These are phyloP conservation scores for Neobulgaria alba DNA, from an alignment of 2,329 filamentous ascomycete species.

Conservation along the genomic window DNA sequence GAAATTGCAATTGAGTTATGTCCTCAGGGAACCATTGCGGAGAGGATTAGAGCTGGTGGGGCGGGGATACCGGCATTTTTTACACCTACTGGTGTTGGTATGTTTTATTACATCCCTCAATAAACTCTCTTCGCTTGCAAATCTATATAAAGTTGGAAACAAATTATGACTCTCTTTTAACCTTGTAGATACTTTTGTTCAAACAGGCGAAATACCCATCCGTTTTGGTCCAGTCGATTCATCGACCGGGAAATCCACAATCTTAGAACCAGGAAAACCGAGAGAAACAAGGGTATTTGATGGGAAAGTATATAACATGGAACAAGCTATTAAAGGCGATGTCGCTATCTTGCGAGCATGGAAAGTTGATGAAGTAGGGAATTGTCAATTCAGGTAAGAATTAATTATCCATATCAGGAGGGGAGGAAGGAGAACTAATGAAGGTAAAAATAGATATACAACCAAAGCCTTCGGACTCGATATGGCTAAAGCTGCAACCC, in stretches of 20 bases:
- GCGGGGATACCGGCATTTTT: conserved; percentile 76
- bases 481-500: conserved; percentile 72
- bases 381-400: conserved; percentile 71
- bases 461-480: conserved; percentile 67
- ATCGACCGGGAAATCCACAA: conserved; percentile 24
- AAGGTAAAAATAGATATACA: conserved; percentile 53
- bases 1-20: conserved; percentile 68
- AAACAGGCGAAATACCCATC: conserved; percentile 60
- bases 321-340: conserved; percentile 66
- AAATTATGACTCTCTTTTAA: no score
- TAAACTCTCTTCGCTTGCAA: no score
- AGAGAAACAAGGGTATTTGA: conserved; percentile 67
- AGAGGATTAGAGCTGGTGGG: conserved; percentile 63
- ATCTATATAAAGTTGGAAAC: no score
- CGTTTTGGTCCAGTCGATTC: conserved; percentile 48
- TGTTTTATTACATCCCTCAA: no score
- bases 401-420: no score
- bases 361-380: conserved; percentile 69
- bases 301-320: conserved; percentile 67
- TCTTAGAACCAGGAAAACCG: conserved; percentile 54
- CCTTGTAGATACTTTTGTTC: conserved; percentile 55
- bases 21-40: conserved; percentile 66
- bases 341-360: conserved; percentile 69
- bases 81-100: conserved; percentile 63
- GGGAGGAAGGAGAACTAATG: no score